Evolutionary conservation across 768 basidiomycete genomes (phyloP).

Genomic region (Cantharellus cinnabarinus): DNA sequence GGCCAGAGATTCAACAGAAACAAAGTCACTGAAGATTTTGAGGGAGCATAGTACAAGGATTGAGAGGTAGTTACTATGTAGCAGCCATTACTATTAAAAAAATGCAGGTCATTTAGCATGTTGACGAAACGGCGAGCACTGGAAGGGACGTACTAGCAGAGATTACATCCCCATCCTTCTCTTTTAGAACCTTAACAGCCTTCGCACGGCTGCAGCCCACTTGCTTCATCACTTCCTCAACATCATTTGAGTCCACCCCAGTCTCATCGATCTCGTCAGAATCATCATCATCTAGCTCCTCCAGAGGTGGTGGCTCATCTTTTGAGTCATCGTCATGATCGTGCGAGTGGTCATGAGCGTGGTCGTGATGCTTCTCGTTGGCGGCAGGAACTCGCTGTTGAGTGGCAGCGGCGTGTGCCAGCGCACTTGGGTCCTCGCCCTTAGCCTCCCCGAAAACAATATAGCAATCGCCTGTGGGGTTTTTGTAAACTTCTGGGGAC

Average conservation of each 20-base stretch:
- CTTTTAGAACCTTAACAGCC: conserved; percentile 77
- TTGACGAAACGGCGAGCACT: neutral
- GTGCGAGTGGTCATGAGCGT: neutral
- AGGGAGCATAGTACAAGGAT: neutral
- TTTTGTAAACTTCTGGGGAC: conserved; percentile 94
- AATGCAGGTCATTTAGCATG: conserved; percentile 5
- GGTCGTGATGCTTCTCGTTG: conserved; percentile 15
- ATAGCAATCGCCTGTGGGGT: conserved; percentile 91
- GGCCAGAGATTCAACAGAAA: too few relatives aligned
- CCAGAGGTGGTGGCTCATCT: conserved; percentile 69
- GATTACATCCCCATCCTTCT: conserved; percentile 84
- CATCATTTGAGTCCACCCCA: conserved; percentile 82
- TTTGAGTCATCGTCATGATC: conserved; percentile 33
- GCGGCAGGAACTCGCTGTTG: conserved; percentile 40
- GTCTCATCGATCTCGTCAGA: conserved; percentile 70
- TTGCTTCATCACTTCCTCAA: conserved; percentile 76
- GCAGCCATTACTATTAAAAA: conserved; percentile 62
- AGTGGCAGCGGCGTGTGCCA: conserved; percentile 58
- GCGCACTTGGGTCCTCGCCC: conserved; percentile 76
- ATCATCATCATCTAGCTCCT: conserved; percentile 38
- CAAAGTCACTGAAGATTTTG: too few relatives aligned
- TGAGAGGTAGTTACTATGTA: conserved; percentile 34
- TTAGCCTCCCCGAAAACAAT: conserved; percentile 98
- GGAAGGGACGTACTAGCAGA: conserved; percentile 63
- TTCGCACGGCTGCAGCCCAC: conserved; percentile 61